A percentile compares a stretch with the other conserved stretches of the same genome.
Conservation (phyloP, 2,329 filamentous ascomycete genomes). For the Xylariaceae sp. region DNA sequence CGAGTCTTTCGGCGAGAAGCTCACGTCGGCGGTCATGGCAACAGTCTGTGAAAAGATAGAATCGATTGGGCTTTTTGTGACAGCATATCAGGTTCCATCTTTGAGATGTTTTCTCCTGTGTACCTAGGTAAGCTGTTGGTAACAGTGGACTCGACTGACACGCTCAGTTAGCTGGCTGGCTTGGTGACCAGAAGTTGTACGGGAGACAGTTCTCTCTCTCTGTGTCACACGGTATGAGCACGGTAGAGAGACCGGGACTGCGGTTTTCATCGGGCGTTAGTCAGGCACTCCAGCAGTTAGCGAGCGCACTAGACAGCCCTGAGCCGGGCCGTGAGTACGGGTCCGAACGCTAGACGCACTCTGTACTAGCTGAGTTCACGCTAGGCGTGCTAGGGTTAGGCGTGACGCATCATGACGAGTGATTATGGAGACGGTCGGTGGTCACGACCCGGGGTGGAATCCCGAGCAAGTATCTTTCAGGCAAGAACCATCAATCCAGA, state of each 20-base stretch:
- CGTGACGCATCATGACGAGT: neutral
- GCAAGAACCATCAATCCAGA: neutral
- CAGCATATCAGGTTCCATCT: slow-evolving; percentile 12
- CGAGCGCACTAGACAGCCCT: too few species aligned
- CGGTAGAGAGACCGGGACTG: too few species aligned
- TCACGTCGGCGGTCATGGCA: slow-evolving; percentile 14
- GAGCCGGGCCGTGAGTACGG: neutral
- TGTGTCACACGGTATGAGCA: too few species aligned
- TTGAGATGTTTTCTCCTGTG: slow-evolving; percentile 6
- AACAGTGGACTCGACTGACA: neutral
- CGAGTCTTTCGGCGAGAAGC: slow-evolving; percentile 10
- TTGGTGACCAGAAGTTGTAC: too few species aligned
- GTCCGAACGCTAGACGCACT: neutral
- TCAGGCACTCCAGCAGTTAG: too few species aligned
- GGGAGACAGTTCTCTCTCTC: too few species aligned
- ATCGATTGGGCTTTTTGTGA: slow-evolving; percentile 8
- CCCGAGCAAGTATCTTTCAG: neutral
- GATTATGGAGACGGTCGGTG: neutral
- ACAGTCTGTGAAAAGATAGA: slow-evolving; percentile 4
- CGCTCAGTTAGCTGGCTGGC: neutral
- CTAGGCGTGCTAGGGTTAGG: neutral
- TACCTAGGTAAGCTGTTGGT: neutral
- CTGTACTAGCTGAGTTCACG: neutral
- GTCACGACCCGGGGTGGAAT: neutral
- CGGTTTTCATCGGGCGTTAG: too few species aligned